Base-by-base conservation (phyloP, 139 green algal genomes). In the Asterochloris erici region DNA sequence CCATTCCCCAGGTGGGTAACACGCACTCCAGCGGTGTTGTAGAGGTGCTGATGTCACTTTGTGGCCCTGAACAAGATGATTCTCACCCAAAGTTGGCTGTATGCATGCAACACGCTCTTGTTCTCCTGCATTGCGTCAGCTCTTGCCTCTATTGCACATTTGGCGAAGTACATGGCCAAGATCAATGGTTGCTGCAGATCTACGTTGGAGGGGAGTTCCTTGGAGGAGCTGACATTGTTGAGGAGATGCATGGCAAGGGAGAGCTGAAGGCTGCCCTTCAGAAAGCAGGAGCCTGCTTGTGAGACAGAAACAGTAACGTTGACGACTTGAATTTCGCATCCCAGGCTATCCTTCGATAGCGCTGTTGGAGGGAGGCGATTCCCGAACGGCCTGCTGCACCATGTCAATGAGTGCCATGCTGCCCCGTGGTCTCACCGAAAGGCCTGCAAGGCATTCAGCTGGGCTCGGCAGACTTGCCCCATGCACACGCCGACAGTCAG, bases 191-290 rank as follows among this genome's bases (percentile, higher is more conserved):
- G 15, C 26, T 86, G 85, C 93, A 96, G 91, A 74, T 98, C 63
- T 98, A 97, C 86, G 79, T 97, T 0, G 82, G 90, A 0, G 94
- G 95, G 2, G 96, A 98, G 88, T 98, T 99, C 86, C 82, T 98
- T 6, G 96, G 96, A 19, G 96, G 96, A n/a, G 87, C 90, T 17
- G 96, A 99, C 83, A 98, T 99, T 64, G 77, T 97, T 15, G 89
- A 95, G 74, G 80, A 97, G 84, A 97, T 99, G 95, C 38, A 87
- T 68, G 68, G 74, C 12, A 93, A 73, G 66, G 92, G 91, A 64
- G 91, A 92, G 86, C 86, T 95, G 27, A 69, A 87, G 76, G 68
- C 77, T 14, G 24, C 86, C 60, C 69, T 91, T 23, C 76, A 70
- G 38, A 54, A 54, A 54, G 38, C 38, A 10, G 38, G 38, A 54